Evolutionary conservation across 306 rosid species (phyloP).

Genomic region (Cucumis hystrix): DNA sequence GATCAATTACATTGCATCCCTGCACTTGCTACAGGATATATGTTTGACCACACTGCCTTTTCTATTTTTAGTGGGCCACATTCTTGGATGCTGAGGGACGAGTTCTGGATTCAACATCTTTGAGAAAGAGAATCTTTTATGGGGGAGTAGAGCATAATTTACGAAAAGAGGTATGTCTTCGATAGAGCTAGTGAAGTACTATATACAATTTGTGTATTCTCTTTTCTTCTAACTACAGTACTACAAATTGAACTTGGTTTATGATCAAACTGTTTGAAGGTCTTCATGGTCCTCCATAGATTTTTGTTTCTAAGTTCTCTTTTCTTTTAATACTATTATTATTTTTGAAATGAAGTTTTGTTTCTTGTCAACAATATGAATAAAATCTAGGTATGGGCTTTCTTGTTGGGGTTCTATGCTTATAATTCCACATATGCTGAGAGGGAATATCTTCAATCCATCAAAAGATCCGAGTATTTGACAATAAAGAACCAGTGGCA

Average conservation of each 20-base stretch:
- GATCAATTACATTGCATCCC: neutral
- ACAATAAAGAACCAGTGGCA: constrained; percentile 92
- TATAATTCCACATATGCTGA: constrained; percentile 91
- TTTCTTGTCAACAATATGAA: constrained; percentile 14
- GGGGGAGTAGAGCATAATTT: constrained; percentile 82
- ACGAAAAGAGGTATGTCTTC: constrained; percentile 59
- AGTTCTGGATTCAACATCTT: constrained; percentile 53
- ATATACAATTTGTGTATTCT: neutral
- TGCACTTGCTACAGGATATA: neutral
- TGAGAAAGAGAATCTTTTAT: constrained; percentile 85
- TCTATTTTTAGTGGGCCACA: constrained; percentile 52
- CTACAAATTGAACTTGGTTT: neutral
- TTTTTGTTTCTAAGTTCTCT: neutral
- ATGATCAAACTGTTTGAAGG: neutral
- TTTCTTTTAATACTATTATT: neutral
- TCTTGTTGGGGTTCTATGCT: constrained; percentile 72
- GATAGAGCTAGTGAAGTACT: neutral
- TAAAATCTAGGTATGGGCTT: constrained; percentile 64
- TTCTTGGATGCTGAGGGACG: constrained; percentile 91
- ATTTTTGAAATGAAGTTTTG: neutral
- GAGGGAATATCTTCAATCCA: constrained; percentile 59
- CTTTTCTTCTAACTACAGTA: neutral
- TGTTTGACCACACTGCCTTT: neutral
- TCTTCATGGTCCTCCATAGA: neutral
- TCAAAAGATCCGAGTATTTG: constrained; percentile 66